Percentiles rank a stretch among this genome's conserved stretches.
Evolutionary conservation across 2,329 filamentous ascomycete species (phyloP).

Genomic region (Dactylella cylindrospora): DNA sequence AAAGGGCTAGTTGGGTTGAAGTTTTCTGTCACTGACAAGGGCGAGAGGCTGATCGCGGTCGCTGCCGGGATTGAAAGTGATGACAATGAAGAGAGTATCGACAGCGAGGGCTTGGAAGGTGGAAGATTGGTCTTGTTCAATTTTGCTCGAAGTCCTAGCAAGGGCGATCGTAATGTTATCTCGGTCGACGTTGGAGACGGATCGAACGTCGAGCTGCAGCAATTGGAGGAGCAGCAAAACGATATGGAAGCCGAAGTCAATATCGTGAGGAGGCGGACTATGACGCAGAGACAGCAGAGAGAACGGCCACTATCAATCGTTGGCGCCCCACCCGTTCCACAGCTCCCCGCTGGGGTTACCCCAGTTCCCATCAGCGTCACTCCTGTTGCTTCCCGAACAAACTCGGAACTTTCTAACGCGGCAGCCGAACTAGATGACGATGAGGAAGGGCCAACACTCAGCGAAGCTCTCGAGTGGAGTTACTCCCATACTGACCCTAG

Average conservation of each 20-base stretch:
- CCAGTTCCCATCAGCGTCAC: slow-evolving; percentile 10
- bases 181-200: slow-evolving; percentile 73
- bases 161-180: slow-evolving; percentile 62
- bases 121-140: slow-evolving; percentile 72
- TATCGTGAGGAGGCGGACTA: slow-evolving; percentile 72
- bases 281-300: slow-evolving; percentile 59
- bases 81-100: slow-evolving; percentile 59
- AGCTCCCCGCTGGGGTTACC: slow-evolving; percentile 4
- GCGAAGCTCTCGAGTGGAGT: slow-evolving; percentile 46
- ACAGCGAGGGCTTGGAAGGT: slow-evolving; percentile 74
- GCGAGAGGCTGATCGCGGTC: slow-evolving; percentile 67
- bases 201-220: slow-evolving; percentile 60
- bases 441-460: slow-evolving; percentile 44
- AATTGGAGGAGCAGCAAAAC: slow-evolving; percentile 70
- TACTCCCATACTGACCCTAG: slow-evolving; percentile 48
- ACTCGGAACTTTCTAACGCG: slow-evolving; percentile 9
- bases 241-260: slow-evolving; percentile 78
- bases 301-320: slow-evolving; percentile 8
- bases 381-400: slow-evolving; percentile 15
- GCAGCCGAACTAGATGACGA: slow-evolving; percentile 27
- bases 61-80: slow-evolving; percentile 65
- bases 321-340: slow-evolving; percentile 31
- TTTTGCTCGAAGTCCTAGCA: slow-evolving; percentile 64
- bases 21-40: slow-evolving; percentile 62
- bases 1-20: slow-evolving; percentile 68